Evolutionary conservation across 345 rosid species (phyloP).

Genomic region (Boechera divaricarpa): DNA sequence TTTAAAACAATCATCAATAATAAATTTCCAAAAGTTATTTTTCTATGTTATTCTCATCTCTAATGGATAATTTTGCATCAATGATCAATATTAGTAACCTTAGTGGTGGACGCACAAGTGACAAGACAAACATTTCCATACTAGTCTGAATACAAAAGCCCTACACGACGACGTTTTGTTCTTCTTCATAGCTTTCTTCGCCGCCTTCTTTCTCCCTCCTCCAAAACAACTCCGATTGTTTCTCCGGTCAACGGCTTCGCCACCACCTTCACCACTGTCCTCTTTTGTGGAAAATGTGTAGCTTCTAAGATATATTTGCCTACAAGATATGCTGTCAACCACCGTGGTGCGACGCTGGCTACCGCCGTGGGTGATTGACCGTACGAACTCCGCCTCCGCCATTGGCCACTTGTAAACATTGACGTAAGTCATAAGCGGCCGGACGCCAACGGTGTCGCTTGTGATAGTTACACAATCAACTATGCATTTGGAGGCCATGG

Average conservation of each 20-base stretch:
- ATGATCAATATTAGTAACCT: constrained; percentile 15
- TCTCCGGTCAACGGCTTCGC: neutral
- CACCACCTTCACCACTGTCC: neutral
- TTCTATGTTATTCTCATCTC: neutral
- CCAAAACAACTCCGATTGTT: neutral
- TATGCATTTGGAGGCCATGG: constrained; percentile 68
- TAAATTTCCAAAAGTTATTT: no score
- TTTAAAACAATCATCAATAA: no score
- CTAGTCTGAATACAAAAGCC: constrained; percentile 16
- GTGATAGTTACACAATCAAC: constrained; percentile 62
- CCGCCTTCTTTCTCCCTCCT: neutral
- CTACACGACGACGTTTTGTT: constrained; percentile 19
- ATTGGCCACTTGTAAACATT: constrained; percentile 75
- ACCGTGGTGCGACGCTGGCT: constrained; percentile 35
- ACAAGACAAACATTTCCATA: constrained; percentile 20
- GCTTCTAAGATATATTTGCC: constrained; percentile 84
- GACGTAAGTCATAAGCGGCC: constrained; percentile 54
- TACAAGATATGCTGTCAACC: constrained; percentile 68
- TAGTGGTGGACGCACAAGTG: constrained; percentile 19
- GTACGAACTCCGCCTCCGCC: constrained; percentile 61
- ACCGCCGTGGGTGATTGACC: constrained; percentile 45
- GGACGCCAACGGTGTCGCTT: constrained; percentile 51
- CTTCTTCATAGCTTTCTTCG: neutral
- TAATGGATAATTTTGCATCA: constrained; percentile 1
- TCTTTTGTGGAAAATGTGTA: constrained; percentile 67